Base-by-base conservation (phyloP, 164 flowering plant genomes). In the Vitis riparia region DNA sequence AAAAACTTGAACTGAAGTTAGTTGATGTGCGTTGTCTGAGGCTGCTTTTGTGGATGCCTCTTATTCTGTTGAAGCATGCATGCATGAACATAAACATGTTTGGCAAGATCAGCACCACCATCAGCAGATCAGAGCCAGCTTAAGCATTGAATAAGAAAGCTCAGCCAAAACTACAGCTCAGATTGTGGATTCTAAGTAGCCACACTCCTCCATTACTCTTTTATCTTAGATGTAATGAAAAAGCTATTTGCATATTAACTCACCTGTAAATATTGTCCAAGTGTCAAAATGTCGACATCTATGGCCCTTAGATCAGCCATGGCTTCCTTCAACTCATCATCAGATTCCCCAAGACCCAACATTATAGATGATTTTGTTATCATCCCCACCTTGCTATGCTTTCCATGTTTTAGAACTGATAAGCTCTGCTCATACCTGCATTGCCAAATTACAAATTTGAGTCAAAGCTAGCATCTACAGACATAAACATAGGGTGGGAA, bases 301-400 rank as follows among this genome's bases (percentile, higher is more conserved):
- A 89, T 89, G 37, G 91, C 91, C 77, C 98, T 82, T 67, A 94
- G 71, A 81, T 94, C 89, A 66, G 87, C 84, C 92, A 92, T 88
- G 61, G 93, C 69, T 85, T 91, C 85, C 81, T 88, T 89, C 76
- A 94, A 59, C 78, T 91, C 97, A 74, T 92, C 95, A 71, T 88
- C 95, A 53, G 93, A 78, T 85, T 94, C 97, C 71, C 97, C 97
- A 68, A 89, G 95, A n/a, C 97, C 97, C 72, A 94, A 73, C 98
- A 94, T 94, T 67, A 94, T 89, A 52, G 98, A 94, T 66, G 98
- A 60, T 77, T 94, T 94, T 32, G 97, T 88, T 67, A 94, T 87
- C 97, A 91, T 91, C 59, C 97, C 98, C 58, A 77, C 78, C 78
- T 91, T 90, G 79, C 84, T 79, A 47, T 72, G 44, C 79, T 94